phyloP scores from a whole-genome alignment of 345 rosid genomes.

The Linum tenue region DNA sequence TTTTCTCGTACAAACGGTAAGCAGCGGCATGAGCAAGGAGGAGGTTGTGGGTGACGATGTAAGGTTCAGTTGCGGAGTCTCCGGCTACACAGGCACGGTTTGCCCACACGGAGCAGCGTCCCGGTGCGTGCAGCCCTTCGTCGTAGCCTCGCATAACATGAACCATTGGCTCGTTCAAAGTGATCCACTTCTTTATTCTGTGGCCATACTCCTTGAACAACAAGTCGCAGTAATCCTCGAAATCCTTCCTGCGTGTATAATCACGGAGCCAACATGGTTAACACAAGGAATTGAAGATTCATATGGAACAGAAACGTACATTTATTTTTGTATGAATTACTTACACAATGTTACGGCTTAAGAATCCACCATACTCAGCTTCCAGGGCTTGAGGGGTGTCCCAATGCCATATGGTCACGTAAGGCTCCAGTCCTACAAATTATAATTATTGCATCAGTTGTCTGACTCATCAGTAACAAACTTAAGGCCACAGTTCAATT shows the following conservation, averaged over 20 bases:
- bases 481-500: too few species aligned
- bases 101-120: conserved; percentile 7
- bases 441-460: too few species aligned
- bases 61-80: conserved; percentile 15
- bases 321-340: background rate
- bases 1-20: conserved; percentile 6
- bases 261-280: too few species aligned
- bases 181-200: conserved; percentile 33
- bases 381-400: too few species aligned
- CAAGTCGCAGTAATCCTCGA: conserved; percentile 8
- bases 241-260: background rate
- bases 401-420: too few species aligned
- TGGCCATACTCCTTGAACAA: conserved; percentile 1
- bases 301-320: too few species aligned
- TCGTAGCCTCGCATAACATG: conserved; percentile 10
- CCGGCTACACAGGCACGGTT: conserved; percentile 2
- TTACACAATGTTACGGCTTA: conserved; percentile 8
- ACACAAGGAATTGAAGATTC: too few species aligned
- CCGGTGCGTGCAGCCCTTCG: conserved; percentile 1
- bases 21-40: conserved; percentile 24
- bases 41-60: conserved; percentile 11
- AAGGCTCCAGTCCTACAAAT: background rate
- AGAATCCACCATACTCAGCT: conserved; percentile 7
- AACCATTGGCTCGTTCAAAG: conserved; percentile 17
- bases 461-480: background rate